Percentiles rank a stretch among this genome's conserved stretches.
Conservation (phyloP, 768 basidiomycete species). For the Pulveroboletus ravenelii region DNA sequence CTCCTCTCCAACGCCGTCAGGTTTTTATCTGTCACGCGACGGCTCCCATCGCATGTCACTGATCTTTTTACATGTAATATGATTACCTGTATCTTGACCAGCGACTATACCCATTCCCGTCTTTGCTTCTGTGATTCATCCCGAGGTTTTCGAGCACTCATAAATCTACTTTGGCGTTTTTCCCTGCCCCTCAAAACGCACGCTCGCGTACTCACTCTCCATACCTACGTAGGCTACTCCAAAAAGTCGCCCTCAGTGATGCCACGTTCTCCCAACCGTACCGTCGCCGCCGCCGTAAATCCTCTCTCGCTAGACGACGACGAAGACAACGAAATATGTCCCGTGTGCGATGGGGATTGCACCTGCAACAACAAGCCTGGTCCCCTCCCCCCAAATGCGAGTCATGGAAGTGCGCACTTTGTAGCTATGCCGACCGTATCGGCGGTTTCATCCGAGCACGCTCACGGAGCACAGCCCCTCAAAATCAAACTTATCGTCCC, state of each 20-base stretch:
- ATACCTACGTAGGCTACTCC: slow-evolving; percentile 32
- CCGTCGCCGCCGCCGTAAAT: slow-evolving; percentile 47
- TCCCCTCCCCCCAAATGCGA: slow-evolving; percentile 28
- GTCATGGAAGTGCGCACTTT: slow-evolving; percentile 35
- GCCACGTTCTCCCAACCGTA: slow-evolving; percentile 67
- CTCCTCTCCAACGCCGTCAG: slow-evolving; percentile 22
- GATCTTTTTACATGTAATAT: slow-evolving; percentile 37
- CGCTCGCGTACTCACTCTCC: slow-evolving; percentile 21
- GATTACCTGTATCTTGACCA: slow-evolving; percentile 20
- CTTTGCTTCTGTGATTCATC: slow-evolving; percentile 22
- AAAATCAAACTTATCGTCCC: slow-evolving; percentile 75
- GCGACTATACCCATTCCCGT: slow-evolving; percentile 6
- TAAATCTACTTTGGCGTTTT: slow-evolving; percentile 26
- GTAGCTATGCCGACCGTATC: slow-evolving; percentile 37
- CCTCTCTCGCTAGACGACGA: slow-evolving; percentile 46
- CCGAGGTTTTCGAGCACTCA: slow-evolving; percentile 13
- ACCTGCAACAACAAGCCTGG: slow-evolving; percentile 57
- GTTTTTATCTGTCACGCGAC: slow-evolving; percentile 36
- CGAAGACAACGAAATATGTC: slow-evolving; percentile 85
- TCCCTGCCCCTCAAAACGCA: slow-evolving; percentile 19
- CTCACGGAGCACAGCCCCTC: slow-evolving; percentile 35
- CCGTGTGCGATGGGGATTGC: slow-evolving; percentile 87
- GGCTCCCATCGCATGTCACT: slow-evolving; percentile 33
- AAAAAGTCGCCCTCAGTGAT: slow-evolving; percentile 56
- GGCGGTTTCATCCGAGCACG: slow-evolving; percentile 30